phyloP scores from a whole-genome alignment of 495 filamentous ascomycete species.

The Lepraria neglecta region DNA sequence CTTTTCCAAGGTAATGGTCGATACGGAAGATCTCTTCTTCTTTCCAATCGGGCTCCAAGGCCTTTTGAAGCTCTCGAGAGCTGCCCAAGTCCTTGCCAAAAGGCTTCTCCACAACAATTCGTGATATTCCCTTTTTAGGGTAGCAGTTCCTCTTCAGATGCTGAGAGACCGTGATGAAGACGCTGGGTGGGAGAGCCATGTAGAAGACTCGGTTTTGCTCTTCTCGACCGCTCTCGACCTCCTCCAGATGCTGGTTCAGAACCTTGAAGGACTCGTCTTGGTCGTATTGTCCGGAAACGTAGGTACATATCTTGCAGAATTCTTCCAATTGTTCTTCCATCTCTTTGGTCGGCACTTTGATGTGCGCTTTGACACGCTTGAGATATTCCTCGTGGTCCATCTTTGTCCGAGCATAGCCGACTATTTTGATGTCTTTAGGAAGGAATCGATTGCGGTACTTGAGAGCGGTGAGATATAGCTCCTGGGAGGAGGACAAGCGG shows the following conservation, averaged over 20 bases:
- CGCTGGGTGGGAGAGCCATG: slow-evolving; percentile 96
- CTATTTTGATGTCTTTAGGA: slow-evolving; percentile 92
- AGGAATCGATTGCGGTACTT: slow-evolving; percentile 98
- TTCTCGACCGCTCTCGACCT: slow-evolving; percentile 72
- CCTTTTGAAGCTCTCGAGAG: slow-evolving; percentile 91
- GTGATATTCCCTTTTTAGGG: slow-evolving; percentile 76
- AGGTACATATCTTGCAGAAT: slow-evolving; percentile 83
- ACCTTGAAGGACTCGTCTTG: slow-evolving; percentile 89
- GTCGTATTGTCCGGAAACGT: slow-evolving; percentile 95
- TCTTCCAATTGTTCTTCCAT: slow-evolving; percentile 89
- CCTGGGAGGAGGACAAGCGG: not conserved
- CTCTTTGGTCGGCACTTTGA: slow-evolving; percentile 97
- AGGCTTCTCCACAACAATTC: slow-evolving; percentile 98
- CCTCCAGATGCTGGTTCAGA: slow-evolving; percentile 82
- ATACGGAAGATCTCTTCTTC: slow-evolving; percentile 99
- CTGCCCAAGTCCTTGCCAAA: slow-evolving; percentile 95
- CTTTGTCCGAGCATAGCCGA: slow-evolving; percentile 98
- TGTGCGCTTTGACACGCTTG: slow-evolving; percentile 90
- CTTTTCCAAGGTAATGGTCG: slow-evolving; percentile 98
- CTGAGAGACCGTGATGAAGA: slow-evolving; percentile 95
- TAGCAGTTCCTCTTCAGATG: slow-evolving; percentile 97
- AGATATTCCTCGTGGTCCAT: slow-evolving; percentile 98
- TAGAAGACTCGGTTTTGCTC: slow-evolving; percentile 95
- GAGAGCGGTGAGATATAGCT: slow-evolving; percentile 28
- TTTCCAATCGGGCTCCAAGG: slow-evolving; percentile 95